A percentile compares a stretch with the other conserved stretches of the same genome.
phyloP scores from a whole-genome alignment of 2,329 filamentous ascomycete species.

The Cladosporium sp. region DNA sequence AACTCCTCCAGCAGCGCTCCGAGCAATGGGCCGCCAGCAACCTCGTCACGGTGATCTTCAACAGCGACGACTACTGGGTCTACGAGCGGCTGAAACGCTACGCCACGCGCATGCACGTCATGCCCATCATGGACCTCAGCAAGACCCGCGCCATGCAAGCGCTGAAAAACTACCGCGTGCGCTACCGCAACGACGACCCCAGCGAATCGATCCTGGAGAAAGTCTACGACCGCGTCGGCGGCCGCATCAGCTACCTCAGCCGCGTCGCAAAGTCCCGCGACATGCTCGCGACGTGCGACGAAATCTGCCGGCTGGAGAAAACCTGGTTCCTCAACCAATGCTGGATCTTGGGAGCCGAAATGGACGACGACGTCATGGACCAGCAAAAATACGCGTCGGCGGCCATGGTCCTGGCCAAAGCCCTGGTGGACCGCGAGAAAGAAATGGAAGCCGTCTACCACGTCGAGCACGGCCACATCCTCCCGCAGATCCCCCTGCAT shows the following conservation, averaged over 20 bases:
- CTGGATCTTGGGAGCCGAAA: constrained; percentile 68
- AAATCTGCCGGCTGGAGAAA: constrained; percentile 66
- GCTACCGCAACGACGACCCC: constrained; percentile 65
- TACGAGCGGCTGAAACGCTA: constrained; percentile 92
- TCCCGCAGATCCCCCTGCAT: constrained; percentile 77
- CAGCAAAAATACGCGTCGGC: constrained; percentile 94
- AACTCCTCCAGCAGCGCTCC: constrained; percentile 89
- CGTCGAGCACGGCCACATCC: constrained; percentile 61
- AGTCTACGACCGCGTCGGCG: constrained; percentile 82
- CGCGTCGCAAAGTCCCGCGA: constrained; percentile 80
- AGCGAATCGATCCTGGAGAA: constrained; percentile 57
- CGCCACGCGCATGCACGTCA: constrained; percentile 90
- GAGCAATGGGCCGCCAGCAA: constrained; percentile 95
- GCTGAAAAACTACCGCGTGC: constrained; percentile 71
- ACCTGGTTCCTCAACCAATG: constrained; percentile 77
- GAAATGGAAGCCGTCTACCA: constrained; percentile 60
- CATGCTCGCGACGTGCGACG: constrained; percentile 73
- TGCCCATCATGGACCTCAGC: constrained; percentile 76
- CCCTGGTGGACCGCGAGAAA: constrained; percentile 78
- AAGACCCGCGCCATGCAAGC: constrained; percentile 73
- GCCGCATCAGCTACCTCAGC: constrained; percentile 80
- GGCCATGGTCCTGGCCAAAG: constrained; percentile 87
- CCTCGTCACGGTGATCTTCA: constrained; percentile 87
- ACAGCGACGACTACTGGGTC: constrained; percentile 97
- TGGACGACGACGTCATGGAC: constrained; percentile 98